phyloP scores from a whole-genome alignment of 2,329 filamentous ascomycete species.

The Pseudocercospora pini-densiflorae region DNA sequence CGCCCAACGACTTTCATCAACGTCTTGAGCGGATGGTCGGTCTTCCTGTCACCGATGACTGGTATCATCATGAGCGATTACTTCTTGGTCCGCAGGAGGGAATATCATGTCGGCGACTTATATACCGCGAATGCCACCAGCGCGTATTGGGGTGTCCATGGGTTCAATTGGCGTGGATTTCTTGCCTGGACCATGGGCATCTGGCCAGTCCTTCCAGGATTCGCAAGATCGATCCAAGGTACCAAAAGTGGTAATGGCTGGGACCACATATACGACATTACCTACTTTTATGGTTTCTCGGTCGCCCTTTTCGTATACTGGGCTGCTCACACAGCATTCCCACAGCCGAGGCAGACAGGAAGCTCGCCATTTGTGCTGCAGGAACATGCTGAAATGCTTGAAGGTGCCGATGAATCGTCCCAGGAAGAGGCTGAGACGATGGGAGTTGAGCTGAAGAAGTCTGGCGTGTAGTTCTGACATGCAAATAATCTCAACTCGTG shows the following conservation, averaged over 20 bases:
- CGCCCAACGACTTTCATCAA: conserved; percentile 47
- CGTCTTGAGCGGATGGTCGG: conserved; percentile 47
- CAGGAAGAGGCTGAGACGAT: not conserved
- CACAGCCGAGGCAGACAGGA: conserved; percentile 17
- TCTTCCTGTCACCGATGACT: conserved; percentile 49
- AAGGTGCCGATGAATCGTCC: not conserved
- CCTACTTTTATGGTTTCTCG: conserved; percentile 25
- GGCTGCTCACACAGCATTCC: conserved; percentile 14
- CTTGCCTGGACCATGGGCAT: conserved; percentile 25
- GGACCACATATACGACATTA: conserved; percentile 23
- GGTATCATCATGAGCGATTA: conserved; percentile 49
- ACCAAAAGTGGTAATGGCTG: conserved; percentile 13
- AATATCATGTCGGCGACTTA: conserved; percentile 24
- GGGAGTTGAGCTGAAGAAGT: not conserved
- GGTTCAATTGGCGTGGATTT: conserved; percentile 30
- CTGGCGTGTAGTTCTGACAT: not conserved
- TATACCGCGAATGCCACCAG: conserved; percentile 22
- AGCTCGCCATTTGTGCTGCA: conserved; percentile 21
- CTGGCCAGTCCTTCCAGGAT: conserved; percentile 24
- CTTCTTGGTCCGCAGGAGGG: conserved; percentile 37
- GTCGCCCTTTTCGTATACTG: conserved; percentile 16
- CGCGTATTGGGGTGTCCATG: conserved; percentile 26
- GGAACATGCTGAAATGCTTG: conserved; percentile 19
- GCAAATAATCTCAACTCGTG: too few relatives aligned
- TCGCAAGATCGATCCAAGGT: conserved; percentile 18